phyloP scores from a whole-genome alignment of 129 eudicot species.

The Tagetes patula region DNA sequence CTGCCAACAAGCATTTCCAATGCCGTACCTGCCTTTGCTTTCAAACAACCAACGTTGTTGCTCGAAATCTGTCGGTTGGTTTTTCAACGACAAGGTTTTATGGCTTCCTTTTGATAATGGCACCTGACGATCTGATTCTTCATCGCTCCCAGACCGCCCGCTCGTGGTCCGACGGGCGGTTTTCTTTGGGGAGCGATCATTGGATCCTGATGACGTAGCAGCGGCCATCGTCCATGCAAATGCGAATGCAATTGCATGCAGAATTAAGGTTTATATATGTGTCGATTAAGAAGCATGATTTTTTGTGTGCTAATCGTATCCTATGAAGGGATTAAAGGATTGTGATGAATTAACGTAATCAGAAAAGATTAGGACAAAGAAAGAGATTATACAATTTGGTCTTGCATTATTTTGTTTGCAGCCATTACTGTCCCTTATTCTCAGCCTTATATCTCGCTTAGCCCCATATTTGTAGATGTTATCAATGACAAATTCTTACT shows the following conservation, averaged over 20 bases:
- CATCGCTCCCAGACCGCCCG: slow-evolving; percentile 46
- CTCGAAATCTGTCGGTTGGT: slow-evolving; percentile 69
- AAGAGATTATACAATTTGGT: not conserved
- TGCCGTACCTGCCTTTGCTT: slow-evolving; percentile 89
- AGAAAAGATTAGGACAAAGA: not conserved
- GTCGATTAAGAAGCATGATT: not conserved
- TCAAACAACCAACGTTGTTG: slow-evolving; percentile 89
- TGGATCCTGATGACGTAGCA: not conserved
- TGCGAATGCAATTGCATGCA: not conserved
- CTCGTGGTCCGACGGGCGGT: slow-evolving; percentile 51
- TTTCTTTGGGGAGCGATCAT: slow-evolving; percentile 31
- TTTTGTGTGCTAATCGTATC: not conserved
- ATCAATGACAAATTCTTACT: not conserved
- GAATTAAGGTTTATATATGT: not conserved
- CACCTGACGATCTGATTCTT: slow-evolving; percentile 7
- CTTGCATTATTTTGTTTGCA: not conserved
- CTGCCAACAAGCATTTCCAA: slow-evolving; percentile 84
- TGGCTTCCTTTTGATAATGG: slow-evolving; percentile 32
- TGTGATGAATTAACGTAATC: not conserved
- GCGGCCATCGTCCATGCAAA: slow-evolving; percentile 10
- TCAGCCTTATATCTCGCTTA: not conserved
- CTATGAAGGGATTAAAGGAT: not conserved
- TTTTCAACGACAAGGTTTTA: slow-evolving; percentile 62
- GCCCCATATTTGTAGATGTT: not conserved
- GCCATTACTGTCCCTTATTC: not conserved